Conservation (phyloP, 768 basidiomycete species). For the Trametes coccinea region DNA sequence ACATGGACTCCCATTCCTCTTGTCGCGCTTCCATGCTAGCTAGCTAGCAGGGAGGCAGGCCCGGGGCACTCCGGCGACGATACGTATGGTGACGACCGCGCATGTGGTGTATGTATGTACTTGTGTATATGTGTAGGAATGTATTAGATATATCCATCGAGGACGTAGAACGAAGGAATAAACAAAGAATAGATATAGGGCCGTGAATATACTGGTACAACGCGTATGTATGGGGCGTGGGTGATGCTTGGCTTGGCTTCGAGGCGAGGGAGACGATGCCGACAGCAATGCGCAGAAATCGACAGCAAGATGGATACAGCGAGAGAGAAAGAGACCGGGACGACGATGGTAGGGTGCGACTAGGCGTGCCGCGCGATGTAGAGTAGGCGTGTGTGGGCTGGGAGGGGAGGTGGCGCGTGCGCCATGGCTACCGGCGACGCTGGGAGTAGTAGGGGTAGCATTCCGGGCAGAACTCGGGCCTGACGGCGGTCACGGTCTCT, state of each 20-base stretch:
- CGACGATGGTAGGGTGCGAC: not conserved
- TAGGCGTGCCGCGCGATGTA: not conserved
- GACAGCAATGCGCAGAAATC: conserved; percentile 1
- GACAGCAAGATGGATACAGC: conserved; percentile 15
- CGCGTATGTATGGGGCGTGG: not conserved
- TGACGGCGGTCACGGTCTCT: conserved; percentile 56
- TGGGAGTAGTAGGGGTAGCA: conserved; percentile 34
- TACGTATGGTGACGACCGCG: not conserved
- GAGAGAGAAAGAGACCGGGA: not conserved
- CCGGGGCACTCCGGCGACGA: not conserved
- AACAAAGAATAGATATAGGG: not conserved
- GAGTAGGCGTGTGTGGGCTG: not conserved
- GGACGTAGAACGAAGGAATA: not conserved
- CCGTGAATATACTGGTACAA: conserved; percentile 6
- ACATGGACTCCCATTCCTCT: not conserved
- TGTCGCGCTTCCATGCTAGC: not conserved
- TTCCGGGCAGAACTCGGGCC: conserved; percentile 41
- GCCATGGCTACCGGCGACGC: conserved; percentile 17
- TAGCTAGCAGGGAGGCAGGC: not conserved
- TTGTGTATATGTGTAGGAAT: not conserved
- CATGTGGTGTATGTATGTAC: not conserved
- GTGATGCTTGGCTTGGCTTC: not conserved
- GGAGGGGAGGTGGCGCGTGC: not conserved
- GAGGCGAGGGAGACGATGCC: not conserved
- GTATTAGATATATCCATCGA: not conserved